A percentile compares a stretch with the other conserved stretches of the same genome.
phyloP scores from a whole-genome alignment of 2,329 filamentous ascomycete genomes.

The Arthrobotrys pseudoclavata region DNA sequence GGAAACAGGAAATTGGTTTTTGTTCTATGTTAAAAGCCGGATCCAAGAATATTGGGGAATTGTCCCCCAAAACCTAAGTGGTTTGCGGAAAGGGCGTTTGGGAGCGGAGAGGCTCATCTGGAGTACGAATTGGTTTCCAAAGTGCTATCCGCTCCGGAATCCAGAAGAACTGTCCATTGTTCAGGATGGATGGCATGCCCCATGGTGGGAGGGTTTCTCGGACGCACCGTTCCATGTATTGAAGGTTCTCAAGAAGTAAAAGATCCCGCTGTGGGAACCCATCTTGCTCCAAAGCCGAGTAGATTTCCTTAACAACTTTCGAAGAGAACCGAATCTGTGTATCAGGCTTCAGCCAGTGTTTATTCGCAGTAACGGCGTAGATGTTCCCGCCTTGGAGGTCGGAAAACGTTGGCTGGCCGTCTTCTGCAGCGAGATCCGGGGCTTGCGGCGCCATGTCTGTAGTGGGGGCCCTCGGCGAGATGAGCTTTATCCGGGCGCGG shows the following conservation, averaged over 20 bases:
- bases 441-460: constrained; percentile 24
- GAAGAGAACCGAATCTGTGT: constrained; percentile 77
- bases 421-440: constrained; percentile 64
- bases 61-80: background rate
- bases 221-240: constrained; percentile 83
- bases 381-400: constrained; percentile 79
- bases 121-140: constrained; percentile 2
- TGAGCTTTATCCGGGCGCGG: background rate
- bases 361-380: constrained; percentile 82
- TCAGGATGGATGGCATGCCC: constrained; percentile 6
- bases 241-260: constrained; percentile 86
- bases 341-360: constrained; percentile 81
- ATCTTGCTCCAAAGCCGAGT: constrained; percentile 87
- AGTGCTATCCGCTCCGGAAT: constrained; percentile 1
- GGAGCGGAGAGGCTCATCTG: constrained; percentile 2
- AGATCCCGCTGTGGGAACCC: constrained; percentile 83
- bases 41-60: constrained; percentile 10
- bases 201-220: background rate
- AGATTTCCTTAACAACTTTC: constrained; percentile 86
- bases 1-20: constrained; percentile 25
- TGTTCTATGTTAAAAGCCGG: constrained; percentile 9
- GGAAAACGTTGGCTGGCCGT: constrained; percentile 75
- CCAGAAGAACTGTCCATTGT: background rate
- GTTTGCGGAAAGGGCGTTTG: constrained; percentile 1
- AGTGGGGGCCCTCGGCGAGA: background rate